Conservation (phyloP, 768 basidiomycete genomes). For the Lyophyllum decastes region DNA sequence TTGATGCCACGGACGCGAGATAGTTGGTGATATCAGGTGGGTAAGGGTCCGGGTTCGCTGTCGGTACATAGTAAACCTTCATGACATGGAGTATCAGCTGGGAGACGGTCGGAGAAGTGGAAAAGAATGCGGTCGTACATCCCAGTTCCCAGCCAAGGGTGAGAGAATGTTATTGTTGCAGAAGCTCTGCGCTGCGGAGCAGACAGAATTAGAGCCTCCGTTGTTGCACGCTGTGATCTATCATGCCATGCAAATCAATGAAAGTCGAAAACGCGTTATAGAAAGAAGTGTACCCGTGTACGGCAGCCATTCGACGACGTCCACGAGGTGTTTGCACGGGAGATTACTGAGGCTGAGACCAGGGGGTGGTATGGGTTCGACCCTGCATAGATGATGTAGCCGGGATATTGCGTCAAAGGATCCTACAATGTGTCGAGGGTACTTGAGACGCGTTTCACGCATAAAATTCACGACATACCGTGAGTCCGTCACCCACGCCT, state of each 20-base stretch:
- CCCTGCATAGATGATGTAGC: constrained; percentile 55
- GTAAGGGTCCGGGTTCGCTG: constrained; percentile 48
- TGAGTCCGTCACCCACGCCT: constrained; percentile 65
- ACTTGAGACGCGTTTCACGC: not conserved
- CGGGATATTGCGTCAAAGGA: constrained; percentile 55
- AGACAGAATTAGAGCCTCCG: constrained; percentile 46
- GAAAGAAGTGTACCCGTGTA: constrained; percentile 36
- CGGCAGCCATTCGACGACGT: constrained; percentile 46
- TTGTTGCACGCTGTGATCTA: constrained; percentile 57
- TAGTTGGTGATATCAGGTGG: constrained; percentile 42
- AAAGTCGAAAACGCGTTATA: not conserved
- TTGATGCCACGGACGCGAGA: constrained; percentile 28
- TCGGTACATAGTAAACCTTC: constrained; percentile 51
- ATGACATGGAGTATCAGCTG: not conserved
- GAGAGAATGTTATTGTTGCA: constrained; percentile 60
- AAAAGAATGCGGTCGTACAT: constrained; percentile 31
- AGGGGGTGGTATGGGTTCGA: constrained; percentile 59
- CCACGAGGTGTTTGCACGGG: constrained; percentile 44
- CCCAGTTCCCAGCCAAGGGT: constrained; percentile 54
- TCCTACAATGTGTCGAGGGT: constrained; percentile 25
- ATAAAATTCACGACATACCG: constrained; percentile 35
- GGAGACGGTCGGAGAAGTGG: not conserved
- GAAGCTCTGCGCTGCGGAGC: constrained; percentile 56
- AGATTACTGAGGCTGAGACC: constrained; percentile 43
- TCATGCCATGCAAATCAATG: not conserved